These are phyloP conservation scores for Sugiyamaella chiloensis DNA, from an alignment of 805 yeast genomes.

Conservation along the genomic window DNA sequence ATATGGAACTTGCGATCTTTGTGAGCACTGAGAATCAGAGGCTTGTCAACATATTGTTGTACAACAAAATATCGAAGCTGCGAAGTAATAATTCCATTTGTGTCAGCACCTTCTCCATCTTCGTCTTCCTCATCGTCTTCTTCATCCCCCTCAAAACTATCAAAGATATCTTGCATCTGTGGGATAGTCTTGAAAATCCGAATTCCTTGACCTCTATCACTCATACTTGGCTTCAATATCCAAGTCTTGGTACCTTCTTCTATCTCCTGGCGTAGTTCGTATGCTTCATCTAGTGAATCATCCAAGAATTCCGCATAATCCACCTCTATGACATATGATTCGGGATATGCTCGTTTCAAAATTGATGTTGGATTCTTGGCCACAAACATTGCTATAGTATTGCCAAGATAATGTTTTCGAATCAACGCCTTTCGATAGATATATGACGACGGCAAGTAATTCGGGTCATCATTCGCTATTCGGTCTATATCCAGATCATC, in stretches of 20 bases:
- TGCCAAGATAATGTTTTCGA: conserved; percentile 84
- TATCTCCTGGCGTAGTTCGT: conserved; percentile 79
- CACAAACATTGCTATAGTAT: conserved; percentile 69
- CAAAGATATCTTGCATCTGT: conserved; percentile 78
- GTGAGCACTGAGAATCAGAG: conserved; percentile 61
- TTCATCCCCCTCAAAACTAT: conserved; percentile 76
- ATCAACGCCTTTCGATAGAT: conserved; percentile 87
- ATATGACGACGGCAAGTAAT: conserved; percentile 72
- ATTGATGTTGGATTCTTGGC: conserved; percentile 73
- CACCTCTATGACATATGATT: conserved; percentile 73
- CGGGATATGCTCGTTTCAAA: conserved; percentile 62
- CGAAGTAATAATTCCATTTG: conserved; percentile 73
- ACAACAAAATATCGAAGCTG: conserved; percentile 88
- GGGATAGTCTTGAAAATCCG: conserved; percentile 73
- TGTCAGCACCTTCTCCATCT: conserved; percentile 36
- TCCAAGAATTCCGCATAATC: conserved; percentile 96
- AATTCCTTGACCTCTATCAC: conserved; percentile 96
- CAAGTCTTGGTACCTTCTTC: conserved; percentile 57
- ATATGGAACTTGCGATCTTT: conserved; percentile 80
- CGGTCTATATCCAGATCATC: conserved; percentile 81
- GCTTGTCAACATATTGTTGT: conserved; percentile 71
- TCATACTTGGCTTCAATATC: conserved; percentile 95
- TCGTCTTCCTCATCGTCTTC: conserved; percentile 60
- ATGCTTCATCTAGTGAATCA: conserved; percentile 88
- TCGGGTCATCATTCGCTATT: conserved; percentile 40